A percentile compares a stretch with the other conserved stretches of the same genome.
These are phyloP conservation scores for Neofusicoccum cordaticola DNA, from an alignment of 2,329 filamentous ascomycete species.

Conservation along the genomic window DNA sequence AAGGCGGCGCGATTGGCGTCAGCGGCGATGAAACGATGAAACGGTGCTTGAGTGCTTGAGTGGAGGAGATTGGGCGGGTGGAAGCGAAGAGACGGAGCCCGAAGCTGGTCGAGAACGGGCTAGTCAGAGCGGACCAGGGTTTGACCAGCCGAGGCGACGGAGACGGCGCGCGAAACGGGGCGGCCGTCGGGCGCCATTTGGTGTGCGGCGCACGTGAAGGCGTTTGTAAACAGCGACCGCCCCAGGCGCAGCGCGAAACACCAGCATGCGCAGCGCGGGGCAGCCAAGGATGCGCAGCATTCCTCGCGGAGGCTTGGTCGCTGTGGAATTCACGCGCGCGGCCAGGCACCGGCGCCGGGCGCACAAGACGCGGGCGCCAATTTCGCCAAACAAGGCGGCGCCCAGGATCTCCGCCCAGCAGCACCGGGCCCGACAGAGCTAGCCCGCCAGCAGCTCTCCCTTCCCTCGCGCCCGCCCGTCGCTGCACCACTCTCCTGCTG, in stretches of 20 bases:
- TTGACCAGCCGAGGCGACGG: not conserved
- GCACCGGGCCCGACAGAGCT: not conserved
- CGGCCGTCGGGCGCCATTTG: not conserved
- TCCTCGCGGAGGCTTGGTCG: not conserved
- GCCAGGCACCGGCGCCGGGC: not conserved
- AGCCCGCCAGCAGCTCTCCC: not conserved
- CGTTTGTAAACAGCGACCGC: not conserved
- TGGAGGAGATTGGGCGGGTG: not conserved
- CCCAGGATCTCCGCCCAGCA: not conserved
- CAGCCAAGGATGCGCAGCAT: not conserved
- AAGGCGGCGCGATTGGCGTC: not conserved
- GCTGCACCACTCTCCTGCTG: not conserved
- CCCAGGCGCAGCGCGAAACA: not conserved
- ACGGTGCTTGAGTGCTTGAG: not conserved
- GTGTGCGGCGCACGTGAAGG: not conserved
- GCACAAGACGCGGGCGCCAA: conserved; percentile 7
- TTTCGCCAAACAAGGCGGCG: conserved; percentile 2
- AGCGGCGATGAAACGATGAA: not conserved
- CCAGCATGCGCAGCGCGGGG: too few species aligned
- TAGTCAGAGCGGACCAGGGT: not conserved
- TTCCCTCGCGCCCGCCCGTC: not conserved
- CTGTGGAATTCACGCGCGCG: not conserved
- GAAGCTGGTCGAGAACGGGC: not conserved
- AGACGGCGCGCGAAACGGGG: not conserved
- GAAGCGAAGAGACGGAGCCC: not conserved